These are phyloP conservation scores for Papiliotrema flavescens DNA, from an alignment of 1,284 basidiomycete species.

Conservation along the genomic window DNA sequence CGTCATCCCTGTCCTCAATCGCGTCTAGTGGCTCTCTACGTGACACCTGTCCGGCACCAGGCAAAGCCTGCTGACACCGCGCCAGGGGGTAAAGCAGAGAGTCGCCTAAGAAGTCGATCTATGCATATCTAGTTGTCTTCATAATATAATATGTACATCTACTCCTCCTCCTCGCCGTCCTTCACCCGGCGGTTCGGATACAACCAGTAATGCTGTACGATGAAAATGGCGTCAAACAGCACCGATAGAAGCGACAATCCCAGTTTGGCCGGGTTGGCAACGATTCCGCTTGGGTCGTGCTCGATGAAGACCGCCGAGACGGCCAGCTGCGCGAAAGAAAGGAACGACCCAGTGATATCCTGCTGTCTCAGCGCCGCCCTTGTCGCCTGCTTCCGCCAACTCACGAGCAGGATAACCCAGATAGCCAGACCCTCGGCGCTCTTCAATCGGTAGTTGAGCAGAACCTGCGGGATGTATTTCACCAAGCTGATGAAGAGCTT, in stretches of 20 bases:
- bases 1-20: too few relatives aligned
- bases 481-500: slow-evolving; percentile 42
- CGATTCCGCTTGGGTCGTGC: slow-evolving; percentile 41
- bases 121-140: too few relatives aligned
- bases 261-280: slow-evolving; percentile 47
- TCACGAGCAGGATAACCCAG: slow-evolving; percentile 33
- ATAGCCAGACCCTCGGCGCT: slow-evolving; percentile 43
- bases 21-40: too few relatives aligned
- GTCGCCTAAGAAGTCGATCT: too few relatives aligned
- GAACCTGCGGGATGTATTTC: slow-evolving; percentile 48
- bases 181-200: slow-evolving; percentile 9
- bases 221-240: slow-evolving; percentile 32
- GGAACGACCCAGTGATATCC: slow-evolving; percentile 44
- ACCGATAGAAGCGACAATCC: slow-evolving; percentile 37
- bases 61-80: too few relatives aligned
- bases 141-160: too few relatives aligned
- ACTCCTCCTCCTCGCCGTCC: slow-evolving; percentile 2
- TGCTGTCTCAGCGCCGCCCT: slow-evolving; percentile 9
- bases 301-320: slow-evolving; percentile 40
- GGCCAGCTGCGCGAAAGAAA: slow-evolving; percentile 46
- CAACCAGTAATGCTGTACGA: slow-evolving; percentile 35
- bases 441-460: slow-evolving; percentile 40
- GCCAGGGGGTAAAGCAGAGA: too few relatives aligned
- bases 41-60: too few relatives aligned
- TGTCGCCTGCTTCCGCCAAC: slow-evolving; percentile 5